These are phyloP conservation scores for Melastoma candidum DNA, from an alignment of 441 rosid genomes.

Conservation along the genomic window DNA sequence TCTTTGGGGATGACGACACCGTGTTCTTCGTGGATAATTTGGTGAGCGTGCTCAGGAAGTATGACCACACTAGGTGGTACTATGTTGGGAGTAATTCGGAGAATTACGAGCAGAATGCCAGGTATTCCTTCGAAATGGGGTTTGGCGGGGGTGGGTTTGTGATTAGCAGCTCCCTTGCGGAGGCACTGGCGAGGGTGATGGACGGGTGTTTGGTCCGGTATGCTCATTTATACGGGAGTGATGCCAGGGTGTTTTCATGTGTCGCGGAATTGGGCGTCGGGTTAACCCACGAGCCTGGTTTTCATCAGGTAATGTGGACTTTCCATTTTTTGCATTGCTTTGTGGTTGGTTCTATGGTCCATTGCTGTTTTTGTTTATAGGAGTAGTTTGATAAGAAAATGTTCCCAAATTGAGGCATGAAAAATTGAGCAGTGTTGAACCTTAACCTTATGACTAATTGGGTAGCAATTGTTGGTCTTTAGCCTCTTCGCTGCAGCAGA, in stretches of 20 bases:
- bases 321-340: not conserved
- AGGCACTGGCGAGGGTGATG: slow-evolving; percentile 50
- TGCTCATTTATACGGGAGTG: slow-evolving; percentile 74
- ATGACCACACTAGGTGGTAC: slow-evolving; percentile 61
- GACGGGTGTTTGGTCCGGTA: slow-evolving; percentile 76
- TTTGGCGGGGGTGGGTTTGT: slow-evolving; percentile 95
- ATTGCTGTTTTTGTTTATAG: no score
- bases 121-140: slow-evolving; percentile 76
- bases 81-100: slow-evolving; percentile 81
- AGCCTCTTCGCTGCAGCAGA: no score
- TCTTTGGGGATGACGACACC: slow-evolving; percentile 95
- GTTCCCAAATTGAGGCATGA: no score
- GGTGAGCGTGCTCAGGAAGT: slow-evolving; percentile 57
- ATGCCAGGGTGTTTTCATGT: slow-evolving; percentile 74
- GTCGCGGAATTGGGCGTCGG: slow-evolving; percentile 81
- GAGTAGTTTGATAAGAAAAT: no score
- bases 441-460: no score
- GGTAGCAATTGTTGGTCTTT: no score
- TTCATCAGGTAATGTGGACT: slow-evolving; percentile 61
- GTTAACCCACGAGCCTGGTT: slow-evolving; percentile 79
- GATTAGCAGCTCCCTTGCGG: slow-evolving; percentile 54
- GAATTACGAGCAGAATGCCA: slow-evolving; percentile 63
- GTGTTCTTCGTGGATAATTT: slow-evolving; percentile 74
- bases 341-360: no score
- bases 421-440: no score